Evolutionary conservation across 768 basidiomycete genomes (phyloP).

Genomic region (Russula griseocarnosa): DNA sequence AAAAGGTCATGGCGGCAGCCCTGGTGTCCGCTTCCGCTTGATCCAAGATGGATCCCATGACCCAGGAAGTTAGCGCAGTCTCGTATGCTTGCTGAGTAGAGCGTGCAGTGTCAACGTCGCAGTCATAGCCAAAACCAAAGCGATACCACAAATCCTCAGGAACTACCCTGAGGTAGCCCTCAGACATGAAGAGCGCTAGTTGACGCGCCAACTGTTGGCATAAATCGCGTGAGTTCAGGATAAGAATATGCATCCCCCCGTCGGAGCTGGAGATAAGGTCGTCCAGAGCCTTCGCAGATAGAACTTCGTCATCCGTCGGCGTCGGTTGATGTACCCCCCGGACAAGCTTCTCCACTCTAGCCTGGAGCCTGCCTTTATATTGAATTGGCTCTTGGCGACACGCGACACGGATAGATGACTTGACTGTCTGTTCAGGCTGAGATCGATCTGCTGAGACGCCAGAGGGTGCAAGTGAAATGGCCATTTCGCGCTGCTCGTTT

Average conservation of each 20-base stretch:
- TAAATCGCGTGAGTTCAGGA: conserved; percentile 14
- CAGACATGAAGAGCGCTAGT: conserved; percentile 24
- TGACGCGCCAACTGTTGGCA: conserved; percentile 22
- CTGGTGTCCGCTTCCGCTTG: conserved; percentile 18
- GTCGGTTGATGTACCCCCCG: conserved; percentile 3
- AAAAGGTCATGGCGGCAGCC: conserved; percentile 18
- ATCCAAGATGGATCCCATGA: conserved; percentile 11
- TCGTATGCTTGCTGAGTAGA: conserved; percentile 23
- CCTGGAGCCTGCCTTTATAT: conserved; percentile 13
- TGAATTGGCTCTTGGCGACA: conserved; percentile 16
- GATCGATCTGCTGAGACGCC: neutral
- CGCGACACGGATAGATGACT: neutral
- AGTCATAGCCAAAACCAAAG: conserved; percentile 1
- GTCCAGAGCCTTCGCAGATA: conserved; percentile 10
- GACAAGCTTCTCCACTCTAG: conserved; percentile 4
- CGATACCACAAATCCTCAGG: conserved; percentile 24
- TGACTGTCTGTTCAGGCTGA: neutral
- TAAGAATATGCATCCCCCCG: conserved; percentile 6
- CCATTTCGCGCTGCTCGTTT: conserved; percentile 10
- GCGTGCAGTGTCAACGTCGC: conserved; percentile 9
- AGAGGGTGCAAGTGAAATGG: conserved; percentile 11
- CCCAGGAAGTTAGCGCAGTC: conserved; percentile 18
- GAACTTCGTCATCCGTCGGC: conserved; percentile 9
- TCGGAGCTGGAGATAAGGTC: conserved; percentile 3
- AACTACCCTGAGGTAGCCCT: conserved; percentile 17